Conservation (phyloP, 2,329 filamentous ascomycete genomes). For the Aspergillus ibericus region DNA sequence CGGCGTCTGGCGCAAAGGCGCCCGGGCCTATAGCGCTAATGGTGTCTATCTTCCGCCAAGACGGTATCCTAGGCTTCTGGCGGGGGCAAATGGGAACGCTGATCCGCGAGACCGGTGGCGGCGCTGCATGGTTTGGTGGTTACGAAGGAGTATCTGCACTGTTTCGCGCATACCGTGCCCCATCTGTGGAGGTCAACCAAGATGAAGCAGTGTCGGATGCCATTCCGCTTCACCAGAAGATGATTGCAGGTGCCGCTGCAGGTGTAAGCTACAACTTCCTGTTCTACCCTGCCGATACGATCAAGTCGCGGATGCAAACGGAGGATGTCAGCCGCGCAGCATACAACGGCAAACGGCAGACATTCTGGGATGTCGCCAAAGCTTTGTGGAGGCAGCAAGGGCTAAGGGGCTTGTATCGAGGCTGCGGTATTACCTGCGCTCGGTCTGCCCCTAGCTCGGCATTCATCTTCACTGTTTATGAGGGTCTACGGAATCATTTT, state of each 20-base stretch:
- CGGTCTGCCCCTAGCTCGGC: conserved; percentile 93
- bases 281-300: conserved; percentile 95
- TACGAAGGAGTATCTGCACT: conserved; percentile 77
- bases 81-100: conserved; percentile 90
- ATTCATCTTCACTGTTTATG: conserved; percentile 95
- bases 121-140: conserved; percentile 90
- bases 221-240: conserved; percentile 81
- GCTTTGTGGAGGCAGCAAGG: conserved; percentile 82
- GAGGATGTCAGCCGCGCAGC: conserved; percentile 57
- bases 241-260: conserved; percentile 79
- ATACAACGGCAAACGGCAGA: conserved; percentile 54
- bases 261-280: conserved; percentile 96
- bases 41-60: conserved; percentile 73
- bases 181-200: not conserved
- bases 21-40: conserved; percentile 71
- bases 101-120: conserved; percentile 89
- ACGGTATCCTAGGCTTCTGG: conserved; percentile 89
- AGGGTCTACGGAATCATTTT: conserved; percentile 73
- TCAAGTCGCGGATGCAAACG: conserved; percentile 97
- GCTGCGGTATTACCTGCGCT: conserved; percentile 88
- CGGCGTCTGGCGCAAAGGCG: conserved; percentile 41
- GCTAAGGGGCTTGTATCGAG: conserved; percentile 81
- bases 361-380: conserved; percentile 70
- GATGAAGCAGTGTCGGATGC: conserved; percentile 27
- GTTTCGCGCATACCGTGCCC: conserved; percentile 59